phyloP scores from a whole-genome alignment of 2,329 filamentous ascomycete species.

The Claviceps sorghi region DNA sequence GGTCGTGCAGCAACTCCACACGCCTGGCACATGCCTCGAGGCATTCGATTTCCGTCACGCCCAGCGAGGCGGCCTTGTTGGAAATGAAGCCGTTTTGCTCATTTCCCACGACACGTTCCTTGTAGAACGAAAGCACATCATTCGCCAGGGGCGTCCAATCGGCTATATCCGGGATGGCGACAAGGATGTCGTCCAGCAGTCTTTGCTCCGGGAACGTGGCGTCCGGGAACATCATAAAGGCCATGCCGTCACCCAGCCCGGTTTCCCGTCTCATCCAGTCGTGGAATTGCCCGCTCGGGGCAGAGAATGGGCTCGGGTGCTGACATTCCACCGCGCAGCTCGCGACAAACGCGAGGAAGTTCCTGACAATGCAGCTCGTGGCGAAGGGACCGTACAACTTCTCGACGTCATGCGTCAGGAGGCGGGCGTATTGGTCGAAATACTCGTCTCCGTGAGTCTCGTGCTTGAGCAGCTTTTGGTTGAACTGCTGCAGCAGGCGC shows the following conservation, averaged over 20 bases:
- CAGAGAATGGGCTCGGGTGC: neutral
- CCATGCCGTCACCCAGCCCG: too few species aligned
- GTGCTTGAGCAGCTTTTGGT: neutral
- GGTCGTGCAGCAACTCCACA: neutral
- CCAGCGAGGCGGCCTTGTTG: neutral
- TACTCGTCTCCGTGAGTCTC: neutral
- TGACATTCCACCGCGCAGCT: rapidly evolving
- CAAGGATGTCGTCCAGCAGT: neutral
- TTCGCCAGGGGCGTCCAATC: neutral
- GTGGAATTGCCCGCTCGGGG: neutral
- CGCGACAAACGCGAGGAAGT: neutral
- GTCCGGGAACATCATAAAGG: neutral
- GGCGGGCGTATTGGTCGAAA: neutral
- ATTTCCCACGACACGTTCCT: neutral
- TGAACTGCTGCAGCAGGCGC: neutral
- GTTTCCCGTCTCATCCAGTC: neutral
- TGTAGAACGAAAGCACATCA: neutral
- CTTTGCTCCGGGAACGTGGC: neutral
- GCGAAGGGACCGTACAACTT: neutral
- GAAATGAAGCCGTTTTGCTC: neutral
- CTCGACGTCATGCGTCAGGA: neutral
- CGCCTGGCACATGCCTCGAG: neutral
- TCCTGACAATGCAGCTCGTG: neutral
- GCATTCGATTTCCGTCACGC: neutral
- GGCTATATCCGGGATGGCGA: neutral